Evolutionary conservation across 1,139 yeast genomes (phyloP).

Genomic region (Yamadazyma songkhlaensis): DNA sequence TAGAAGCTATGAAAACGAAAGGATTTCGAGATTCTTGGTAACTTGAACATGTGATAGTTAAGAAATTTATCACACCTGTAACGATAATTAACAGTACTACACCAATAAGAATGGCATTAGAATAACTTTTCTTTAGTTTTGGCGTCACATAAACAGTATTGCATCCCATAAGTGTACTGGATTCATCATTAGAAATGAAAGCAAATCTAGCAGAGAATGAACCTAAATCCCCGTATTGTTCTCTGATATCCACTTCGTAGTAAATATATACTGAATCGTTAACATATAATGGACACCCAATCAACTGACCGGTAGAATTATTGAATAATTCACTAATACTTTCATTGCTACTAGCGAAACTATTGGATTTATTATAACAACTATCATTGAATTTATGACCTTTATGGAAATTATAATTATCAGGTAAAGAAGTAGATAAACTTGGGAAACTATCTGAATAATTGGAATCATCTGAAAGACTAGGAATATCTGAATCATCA

Average conservation of each 20-base stretch:
- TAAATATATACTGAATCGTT: slow-evolving; percentile 40
- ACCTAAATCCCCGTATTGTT: slow-evolving; percentile 37
- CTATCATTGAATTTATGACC: not conserved
- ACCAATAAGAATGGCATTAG: slow-evolving; percentile 35
- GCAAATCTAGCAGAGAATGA: slow-evolving; percentile 39
- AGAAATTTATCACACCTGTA: slow-evolving; percentile 39
- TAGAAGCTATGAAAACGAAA: slow-evolving; percentile 55
- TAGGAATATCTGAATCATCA: not conserved
- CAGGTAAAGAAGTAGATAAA: no score
- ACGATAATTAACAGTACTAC: slow-evolving; percentile 40
- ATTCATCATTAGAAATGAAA: slow-evolving; percentile 35
- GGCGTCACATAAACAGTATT: slow-evolving; percentile 51
- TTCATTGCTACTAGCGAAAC: slow-evolving; percentile 12
- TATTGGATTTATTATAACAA: not conserved
- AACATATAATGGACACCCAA: slow-evolving; percentile 41
- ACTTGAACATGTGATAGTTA: slow-evolving; percentile 50
- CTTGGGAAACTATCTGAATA: no score
- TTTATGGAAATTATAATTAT: no score
- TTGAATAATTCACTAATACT: slow-evolving; percentile 24
- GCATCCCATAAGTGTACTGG: slow-evolving; percentile 45
- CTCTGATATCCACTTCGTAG: slow-evolving; percentile 36
- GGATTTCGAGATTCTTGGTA: slow-evolving; percentile 64
- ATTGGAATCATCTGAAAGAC: not conserved
- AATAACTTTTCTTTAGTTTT: slow-evolving; percentile 28
- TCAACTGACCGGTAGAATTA: slow-evolving; percentile 25